Evolutionary conservation across 305 asterid species (phyloP).

Genomic region (Petunia hybrid): DNA sequence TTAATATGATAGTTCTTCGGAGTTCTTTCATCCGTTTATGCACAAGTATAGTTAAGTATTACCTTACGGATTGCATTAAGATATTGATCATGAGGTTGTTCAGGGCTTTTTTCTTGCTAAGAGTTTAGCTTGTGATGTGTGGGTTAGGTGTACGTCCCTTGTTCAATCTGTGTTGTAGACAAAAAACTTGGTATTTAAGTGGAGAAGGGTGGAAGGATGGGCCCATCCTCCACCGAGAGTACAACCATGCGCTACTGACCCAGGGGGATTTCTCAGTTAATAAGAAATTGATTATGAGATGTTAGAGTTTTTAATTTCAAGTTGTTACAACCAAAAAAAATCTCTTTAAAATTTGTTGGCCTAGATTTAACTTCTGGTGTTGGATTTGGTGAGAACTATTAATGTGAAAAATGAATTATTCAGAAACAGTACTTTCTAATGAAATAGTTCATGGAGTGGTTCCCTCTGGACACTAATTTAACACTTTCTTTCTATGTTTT

Average conservation of each 20-base stretch:
- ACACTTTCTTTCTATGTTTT: neutral
- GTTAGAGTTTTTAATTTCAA: constrained; percentile 7
- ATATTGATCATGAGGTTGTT: neutral
- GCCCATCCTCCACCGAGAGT: too few species aligned
- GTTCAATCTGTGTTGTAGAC: too few species aligned
- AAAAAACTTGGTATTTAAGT: too few species aligned
- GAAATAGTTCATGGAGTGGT: neutral
- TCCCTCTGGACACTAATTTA: neutral
- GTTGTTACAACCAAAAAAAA: neutral
- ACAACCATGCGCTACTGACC: too few species aligned
- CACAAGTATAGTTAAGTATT: neutral
- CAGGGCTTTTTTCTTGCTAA: too few species aligned
- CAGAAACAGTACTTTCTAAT: neutral
- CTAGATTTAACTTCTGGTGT: constrained; percentile 1
- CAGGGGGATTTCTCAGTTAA: too few species aligned
- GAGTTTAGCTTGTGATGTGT: too few species aligned
- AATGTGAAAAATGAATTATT: neutral
- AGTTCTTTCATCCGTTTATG: neutral
- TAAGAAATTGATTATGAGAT: neutral
- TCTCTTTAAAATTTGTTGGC: constrained; percentile 9
- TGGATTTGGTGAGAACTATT: neutral
- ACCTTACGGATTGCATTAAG: neutral
- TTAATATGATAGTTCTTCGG: neutral
- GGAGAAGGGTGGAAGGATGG: too few species aligned
- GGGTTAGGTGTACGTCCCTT: too few species aligned